Evolutionary conservation across 169 alveolate genomes (phyloP).

Genomic region (Eimeria brunetti): DNA sequence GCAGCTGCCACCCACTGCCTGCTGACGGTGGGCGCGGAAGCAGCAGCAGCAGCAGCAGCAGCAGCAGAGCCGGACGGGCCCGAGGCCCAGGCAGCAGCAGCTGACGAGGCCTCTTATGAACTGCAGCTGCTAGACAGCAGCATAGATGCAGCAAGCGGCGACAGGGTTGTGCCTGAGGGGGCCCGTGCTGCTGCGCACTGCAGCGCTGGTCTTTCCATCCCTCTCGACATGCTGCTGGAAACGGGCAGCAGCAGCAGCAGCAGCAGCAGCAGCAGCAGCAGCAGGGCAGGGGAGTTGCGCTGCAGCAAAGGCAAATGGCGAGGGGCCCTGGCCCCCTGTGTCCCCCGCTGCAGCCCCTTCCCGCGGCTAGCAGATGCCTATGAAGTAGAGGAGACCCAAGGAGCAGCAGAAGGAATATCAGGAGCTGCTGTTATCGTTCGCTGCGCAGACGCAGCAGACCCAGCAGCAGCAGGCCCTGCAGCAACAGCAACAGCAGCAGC

Average conservation of each 20-base stretch:
- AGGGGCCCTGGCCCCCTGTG: conserved; percentile 64
- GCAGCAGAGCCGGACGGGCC: conserved; percentile 62
- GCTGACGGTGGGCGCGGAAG: conserved; percentile 34
- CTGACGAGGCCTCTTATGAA: conserved; percentile 30
- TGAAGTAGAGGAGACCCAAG: conserved; percentile 26
- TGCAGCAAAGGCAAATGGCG: conserved; percentile 66
- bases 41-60: conserved; percentile 54
- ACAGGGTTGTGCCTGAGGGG: conserved; percentile 42
- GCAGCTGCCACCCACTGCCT: conserved; percentile 49
- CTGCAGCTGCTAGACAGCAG: background rate
- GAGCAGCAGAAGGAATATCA: conserved; percentile 58
- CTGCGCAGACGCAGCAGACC: conserved; percentile 52
- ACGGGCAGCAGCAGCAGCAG: conserved; percentile 28
- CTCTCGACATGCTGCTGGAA: background rate
- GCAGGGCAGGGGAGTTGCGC: conserved; percentile 35
- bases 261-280: no score
- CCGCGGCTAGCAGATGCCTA: conserved; percentile 77
- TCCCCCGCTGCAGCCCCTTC: conserved; percentile 68
- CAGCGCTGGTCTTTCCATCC: conserved; percentile 48
- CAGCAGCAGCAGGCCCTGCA: conserved; percentile 30
- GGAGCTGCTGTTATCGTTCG: conserved; percentile 44
- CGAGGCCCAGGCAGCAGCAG: conserved; percentile 42
- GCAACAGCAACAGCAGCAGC: conserved; percentile 12
- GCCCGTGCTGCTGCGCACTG: conserved; percentile 63
- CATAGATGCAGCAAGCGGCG: background rate